phyloP scores from a whole-genome alignment of 1,139 yeast species.

The Saccharomyces hybrid region DNA sequence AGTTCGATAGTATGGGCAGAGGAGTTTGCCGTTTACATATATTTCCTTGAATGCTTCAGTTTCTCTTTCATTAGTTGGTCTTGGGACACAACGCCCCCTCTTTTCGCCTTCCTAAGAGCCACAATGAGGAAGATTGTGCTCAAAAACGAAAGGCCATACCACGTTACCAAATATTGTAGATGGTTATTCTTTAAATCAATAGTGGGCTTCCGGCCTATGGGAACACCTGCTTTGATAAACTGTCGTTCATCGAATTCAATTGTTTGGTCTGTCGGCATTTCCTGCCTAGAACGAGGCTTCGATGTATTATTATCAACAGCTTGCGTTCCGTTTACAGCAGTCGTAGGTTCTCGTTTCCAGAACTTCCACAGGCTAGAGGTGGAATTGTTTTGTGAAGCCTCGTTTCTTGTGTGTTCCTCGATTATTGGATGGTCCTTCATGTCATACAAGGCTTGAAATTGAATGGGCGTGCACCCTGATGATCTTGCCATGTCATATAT shows the following conservation, averaged over 20 bases:
- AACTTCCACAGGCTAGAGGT: conserved; percentile 6
- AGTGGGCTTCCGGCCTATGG: conserved; percentile 74
- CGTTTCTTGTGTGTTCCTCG: background rate
- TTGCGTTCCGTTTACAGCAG: background rate
- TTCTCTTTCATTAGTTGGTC: conserved; percentile 35
- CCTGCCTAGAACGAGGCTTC: background rate
- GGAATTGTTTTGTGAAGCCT: background rate
- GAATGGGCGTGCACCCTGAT: conserved; percentile 63
- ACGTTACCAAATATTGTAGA: conserved; percentile 82
- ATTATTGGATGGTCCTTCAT: conserved; percentile 44
- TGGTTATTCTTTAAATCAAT: conserved; percentile 84
- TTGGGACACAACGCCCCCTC: conserved; percentile 38
- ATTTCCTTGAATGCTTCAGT: conserved; percentile 39
- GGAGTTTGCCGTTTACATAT: conserved; percentile 21
- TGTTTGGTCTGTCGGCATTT: background rate
- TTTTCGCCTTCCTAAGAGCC: conserved; percentile 42
- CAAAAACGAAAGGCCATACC: conserved; percentile 81
- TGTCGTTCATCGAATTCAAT: conserved; percentile 39
- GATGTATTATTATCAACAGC: background rate
- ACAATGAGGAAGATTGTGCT: conserved; percentile 58
- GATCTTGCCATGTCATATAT: conserved; percentile 63
- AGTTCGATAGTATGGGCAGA: background rate
- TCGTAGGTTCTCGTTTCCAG: conserved; percentile 15
- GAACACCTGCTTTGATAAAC: conserved; percentile 75
- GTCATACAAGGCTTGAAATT: conserved; percentile 68